Base-by-base conservation (phyloP, 1,284 basidiomycete species). In the Puccinia horiana region DNA sequence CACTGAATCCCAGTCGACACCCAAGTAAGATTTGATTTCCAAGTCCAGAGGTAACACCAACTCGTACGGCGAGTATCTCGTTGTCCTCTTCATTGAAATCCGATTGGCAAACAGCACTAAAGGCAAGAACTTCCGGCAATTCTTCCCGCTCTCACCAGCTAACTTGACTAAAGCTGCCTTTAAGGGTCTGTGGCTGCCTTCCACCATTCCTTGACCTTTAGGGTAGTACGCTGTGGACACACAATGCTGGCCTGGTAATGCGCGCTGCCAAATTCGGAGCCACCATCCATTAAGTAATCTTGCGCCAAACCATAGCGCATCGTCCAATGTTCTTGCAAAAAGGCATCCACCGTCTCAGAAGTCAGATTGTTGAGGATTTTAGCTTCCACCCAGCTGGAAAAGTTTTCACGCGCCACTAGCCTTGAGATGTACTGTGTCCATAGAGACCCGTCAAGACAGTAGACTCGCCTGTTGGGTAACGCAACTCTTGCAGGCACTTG, bases 301-400 rank as follows among this genome's bases (percentile, higher is more conserved):
- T n/a, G 16, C 11, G 44, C 44, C 2, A 47, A 11, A 35, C 79
- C 69, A 54, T 75, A 76, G 12, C 79, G n/a, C 35, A 61, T 74
- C 20, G 72, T 67, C 74, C 73, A 67, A 20, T 56, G 16, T 14
- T 76, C 52, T 20, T 56, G 29, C 0, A 67, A 18, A 18, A 67
- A 82, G 16, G 54, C 32, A 3, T 35, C 74, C 14, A 77, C 54
- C 23, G 54, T 37, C 26, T 35, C 35, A 29, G 81, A 35, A 5
- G 54, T 65, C 2, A 77, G 37, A 26, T 67, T 72, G 11, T 26
- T n/a, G 20, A 82, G 56, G 12, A 56, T 8, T n/a, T 47, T 65
- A 11, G 82, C 76, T 35, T 77, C 76, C 5, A 72, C 61, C 82
- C 82, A 78, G 0, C 82, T 76, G 0, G 56, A 73, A n/a, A 83